Conservation (phyloP, 83 land plant genomes). For the Diphasiastrum complanatum region DNA sequence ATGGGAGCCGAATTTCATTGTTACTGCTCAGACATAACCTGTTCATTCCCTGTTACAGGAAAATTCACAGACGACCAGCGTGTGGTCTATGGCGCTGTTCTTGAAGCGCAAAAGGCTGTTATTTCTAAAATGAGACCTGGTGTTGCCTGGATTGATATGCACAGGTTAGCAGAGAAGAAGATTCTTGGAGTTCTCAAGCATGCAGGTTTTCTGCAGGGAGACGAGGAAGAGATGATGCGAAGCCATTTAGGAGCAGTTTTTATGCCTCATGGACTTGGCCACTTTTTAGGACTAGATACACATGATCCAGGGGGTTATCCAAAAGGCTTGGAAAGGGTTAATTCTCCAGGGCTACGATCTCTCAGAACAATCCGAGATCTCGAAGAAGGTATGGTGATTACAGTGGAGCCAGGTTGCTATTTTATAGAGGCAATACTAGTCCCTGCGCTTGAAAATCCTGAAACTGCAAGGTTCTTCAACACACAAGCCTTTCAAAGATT, state of each 20-base stretch:
- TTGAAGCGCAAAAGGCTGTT: constrained; percentile 67
- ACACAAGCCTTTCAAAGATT: constrained; percentile 39
- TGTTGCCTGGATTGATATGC: constrained; percentile 89
- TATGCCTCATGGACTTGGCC: constrained; percentile 99
- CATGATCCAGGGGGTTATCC: constrained; percentile 96
- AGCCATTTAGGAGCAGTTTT: constrained; percentile 78
- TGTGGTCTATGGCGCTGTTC: constrained; percentile 69
- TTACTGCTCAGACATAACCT: constrained; percentile 91
- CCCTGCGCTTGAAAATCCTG: constrained; percentile 63
- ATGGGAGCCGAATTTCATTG: constrained; percentile 98
- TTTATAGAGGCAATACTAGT: constrained; percentile 64
- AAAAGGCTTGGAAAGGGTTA: constrained; percentile 62
- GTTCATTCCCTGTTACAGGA: constrained; percentile 89
- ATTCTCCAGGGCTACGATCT: constrained; percentile 75
- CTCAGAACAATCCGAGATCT: constrained; percentile 69
- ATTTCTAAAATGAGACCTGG: constrained; percentile 77
- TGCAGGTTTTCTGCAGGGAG: constrained; percentile 51
- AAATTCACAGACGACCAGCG: constrained; percentile 65
- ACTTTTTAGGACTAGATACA: constrained; percentile 89
- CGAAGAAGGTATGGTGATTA: constrained; percentile 90
- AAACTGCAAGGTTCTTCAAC: constrained; percentile 55
- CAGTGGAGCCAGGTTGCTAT: constrained; percentile 97
- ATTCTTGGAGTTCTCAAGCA: constrained; percentile 54
- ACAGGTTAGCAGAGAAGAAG: constrained; percentile 78
- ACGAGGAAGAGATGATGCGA: constrained; percentile 72